Base-by-base conservation (phyloP, 2,329 filamentous ascomycete species). In the Alternaria sp. region DNA sequence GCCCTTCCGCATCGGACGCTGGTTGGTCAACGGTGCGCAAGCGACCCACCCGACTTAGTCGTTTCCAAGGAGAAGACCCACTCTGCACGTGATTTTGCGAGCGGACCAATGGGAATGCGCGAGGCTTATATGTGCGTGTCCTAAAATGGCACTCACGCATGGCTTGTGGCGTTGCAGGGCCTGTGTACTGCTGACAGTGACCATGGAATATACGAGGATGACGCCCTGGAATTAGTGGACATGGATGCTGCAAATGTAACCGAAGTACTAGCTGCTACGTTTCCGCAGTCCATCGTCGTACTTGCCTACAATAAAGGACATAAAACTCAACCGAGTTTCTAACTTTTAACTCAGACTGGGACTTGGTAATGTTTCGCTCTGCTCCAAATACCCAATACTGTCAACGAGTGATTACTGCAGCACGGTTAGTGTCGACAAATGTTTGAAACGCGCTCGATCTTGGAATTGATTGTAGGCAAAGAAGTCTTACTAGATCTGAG, bases 51-150 rank as follows among this genome's bases (percentile, higher is more conserved):
- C 17, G 3, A 21, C 25, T 15, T 26, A 13, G 51, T 25, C 12
- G 51, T 28, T 30, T 47, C n/a, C 28, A 28, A 17, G n/a, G 12
- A 28, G 7, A 1, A 15, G 49, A 44, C 4, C 59, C 52, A 51
- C 52, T 6, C 0, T 19, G 10, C 63, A 66, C 61, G 57, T 63
- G 63, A 63, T 15, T 43, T 46, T 59, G 47, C 63, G 61, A 63
- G 46, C 56, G 13, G 26, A n/a, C 65, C 51, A 67, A 65, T 67
- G 25, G 21, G 28, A 46, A 17, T 6, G n/a, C 11, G 2, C 5
- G 1, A 32, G 19, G 13, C 23, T 53, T 49, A 49, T 55, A 55
- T 49, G 28, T 28, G 50, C 43, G 52, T 32, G 23, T 55, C 45
- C 43, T 50, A 28, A 46, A 59, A 10, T 47, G 26, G 36, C 17